phyloP scores from a whole-genome alignment of 306 rosid species.

The Cotoneaster glaucophyllus region DNA sequence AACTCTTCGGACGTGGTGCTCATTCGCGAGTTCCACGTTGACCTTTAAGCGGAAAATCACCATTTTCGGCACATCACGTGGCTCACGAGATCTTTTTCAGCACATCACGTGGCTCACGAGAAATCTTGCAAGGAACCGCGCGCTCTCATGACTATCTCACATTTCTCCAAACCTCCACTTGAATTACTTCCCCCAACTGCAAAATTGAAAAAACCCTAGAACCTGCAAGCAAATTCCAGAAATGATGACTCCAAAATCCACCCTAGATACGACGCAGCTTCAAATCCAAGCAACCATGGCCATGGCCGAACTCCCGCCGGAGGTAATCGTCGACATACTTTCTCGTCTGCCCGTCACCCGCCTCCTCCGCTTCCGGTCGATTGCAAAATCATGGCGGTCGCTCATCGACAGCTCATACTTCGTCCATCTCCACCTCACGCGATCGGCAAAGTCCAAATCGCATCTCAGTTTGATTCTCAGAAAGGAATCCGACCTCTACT shows the following conservation, averaged over 20 bases:
- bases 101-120: too few species aligned
- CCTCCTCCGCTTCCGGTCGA: slow-evolving; percentile 38
- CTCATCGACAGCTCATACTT: slow-evolving; percentile 46
- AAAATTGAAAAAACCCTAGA: neutral
- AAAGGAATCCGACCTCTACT: neutral
- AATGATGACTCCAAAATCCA: neutral
- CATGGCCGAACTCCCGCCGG: slow-evolving; percentile 52
- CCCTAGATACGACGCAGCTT: neutral
- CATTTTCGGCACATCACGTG: too few species aligned
- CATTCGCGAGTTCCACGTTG: too few species aligned
- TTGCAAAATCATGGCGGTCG: slow-evolving; percentile 33
- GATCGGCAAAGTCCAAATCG: slow-evolving; percentile 10
- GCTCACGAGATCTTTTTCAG: too few species aligned
- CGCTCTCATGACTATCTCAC: neutral
- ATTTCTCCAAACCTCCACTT: neutral
- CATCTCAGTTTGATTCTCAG: slow-evolving; percentile 31
- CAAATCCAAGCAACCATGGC: slow-evolving; percentile 17
- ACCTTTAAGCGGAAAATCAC: too few species aligned
- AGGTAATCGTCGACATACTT: slow-evolving; percentile 46
- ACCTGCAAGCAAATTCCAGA: neutral
- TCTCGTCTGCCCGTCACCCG: slow-evolving; percentile 22
- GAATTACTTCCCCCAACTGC: neutral
- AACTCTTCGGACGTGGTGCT: too few species aligned
- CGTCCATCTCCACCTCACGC: slow-evolving; percentile 30
- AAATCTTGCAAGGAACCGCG: neutral